Conservation (phyloP, 805 yeast species). For the Hanseniaspora mollemarum region DNA sequence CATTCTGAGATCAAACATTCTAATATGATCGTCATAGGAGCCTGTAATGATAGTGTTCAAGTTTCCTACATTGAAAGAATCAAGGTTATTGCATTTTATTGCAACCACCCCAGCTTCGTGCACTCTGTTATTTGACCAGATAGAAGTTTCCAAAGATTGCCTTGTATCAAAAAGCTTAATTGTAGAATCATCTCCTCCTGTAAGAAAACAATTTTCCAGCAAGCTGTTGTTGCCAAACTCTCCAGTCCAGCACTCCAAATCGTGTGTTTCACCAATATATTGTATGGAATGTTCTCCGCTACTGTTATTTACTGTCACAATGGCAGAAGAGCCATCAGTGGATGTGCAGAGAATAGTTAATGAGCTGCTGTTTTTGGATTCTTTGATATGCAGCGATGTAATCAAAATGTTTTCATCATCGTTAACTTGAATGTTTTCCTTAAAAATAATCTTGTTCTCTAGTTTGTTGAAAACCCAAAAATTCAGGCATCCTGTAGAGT, state of each 20-base stretch:
- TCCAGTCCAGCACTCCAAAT: constrained; percentile 82
- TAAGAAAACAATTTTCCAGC: constrained; percentile 47
- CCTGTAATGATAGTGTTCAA: constrained; percentile 51
- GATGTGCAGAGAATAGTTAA: constrained; percentile 51
- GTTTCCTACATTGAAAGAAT: constrained; percentile 21
- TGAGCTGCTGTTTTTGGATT: background rate
- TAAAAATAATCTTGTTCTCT: constrained; percentile 17
- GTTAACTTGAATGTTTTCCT: constrained; percentile 36
- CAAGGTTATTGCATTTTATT: constrained; percentile 42
- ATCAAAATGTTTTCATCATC: constrained; percentile 39
- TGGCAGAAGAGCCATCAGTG: constrained; percentile 53
- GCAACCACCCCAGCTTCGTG: constrained; percentile 91
- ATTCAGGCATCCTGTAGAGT: constrained; percentile 65
- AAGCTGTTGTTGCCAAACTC: constrained; percentile 50
- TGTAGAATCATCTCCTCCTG: constrained; percentile 85
- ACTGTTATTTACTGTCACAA: constrained; percentile 29
- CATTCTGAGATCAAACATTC: constrained; percentile 58
- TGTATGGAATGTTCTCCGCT: background rate
- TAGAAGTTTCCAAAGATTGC: constrained; percentile 23
- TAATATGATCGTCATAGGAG: constrained; percentile 73
- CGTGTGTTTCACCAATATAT: constrained; percentile 33
- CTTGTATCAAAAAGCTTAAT: constrained; percentile 65
- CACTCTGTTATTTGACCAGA: constrained; percentile 36
- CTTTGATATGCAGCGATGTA: constrained; percentile 47
- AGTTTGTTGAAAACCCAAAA: constrained; percentile 42